phyloP scores from a whole-genome alignment of 345 rosid genomes.

The Bretschneidera sinensis region DNA sequence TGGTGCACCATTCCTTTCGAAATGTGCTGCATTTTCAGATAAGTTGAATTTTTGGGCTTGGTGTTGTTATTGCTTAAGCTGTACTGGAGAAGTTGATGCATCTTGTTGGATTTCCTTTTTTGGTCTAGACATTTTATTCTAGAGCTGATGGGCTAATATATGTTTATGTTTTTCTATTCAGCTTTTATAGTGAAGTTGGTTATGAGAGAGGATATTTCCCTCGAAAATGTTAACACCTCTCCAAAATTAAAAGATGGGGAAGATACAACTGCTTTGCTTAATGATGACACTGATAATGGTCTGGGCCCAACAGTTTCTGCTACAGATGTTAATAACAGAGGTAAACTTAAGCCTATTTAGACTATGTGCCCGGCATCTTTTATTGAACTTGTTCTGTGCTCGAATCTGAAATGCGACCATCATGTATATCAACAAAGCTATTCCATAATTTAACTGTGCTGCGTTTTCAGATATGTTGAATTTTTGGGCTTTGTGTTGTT shows the following conservation, averaged over 20 bases:
- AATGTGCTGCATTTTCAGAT: too few species aligned
- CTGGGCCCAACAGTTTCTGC: constrained; percentile 18
- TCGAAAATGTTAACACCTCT: constrained; percentile 34
- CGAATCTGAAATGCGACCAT: background rate
- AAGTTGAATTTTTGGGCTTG: too few species aligned
- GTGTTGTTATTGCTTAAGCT: too few species aligned
- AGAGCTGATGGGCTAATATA: background rate
- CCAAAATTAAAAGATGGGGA: constrained; percentile 28
- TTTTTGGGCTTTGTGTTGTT: too few species aligned
- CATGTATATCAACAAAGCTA: background rate
- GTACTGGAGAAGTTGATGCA: too few species aligned
- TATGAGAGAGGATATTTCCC: constrained; percentile 36
- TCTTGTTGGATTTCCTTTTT: background rate
- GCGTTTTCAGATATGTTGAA: too few species aligned
- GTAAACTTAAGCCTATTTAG: constrained; percentile 14
- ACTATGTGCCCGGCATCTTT: background rate
- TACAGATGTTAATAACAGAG: constrained; percentile 19
- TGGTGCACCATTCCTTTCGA: too few species aligned
- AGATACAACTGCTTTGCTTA: constrained; percentile 14
- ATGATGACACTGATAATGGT: constrained; percentile 15
- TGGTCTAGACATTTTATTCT: background rate
- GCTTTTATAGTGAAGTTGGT: constrained; percentile 55
- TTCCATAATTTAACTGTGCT: too few species aligned
- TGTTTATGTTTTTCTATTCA: constrained; percentile 15
- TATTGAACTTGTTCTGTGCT: background rate